Percentiles rank a stretch among this genome's conserved stretches.
phyloP scores from a whole-genome alignment of 73 alveolate genomes.

The Paramecium pentaurelia region DNA sequence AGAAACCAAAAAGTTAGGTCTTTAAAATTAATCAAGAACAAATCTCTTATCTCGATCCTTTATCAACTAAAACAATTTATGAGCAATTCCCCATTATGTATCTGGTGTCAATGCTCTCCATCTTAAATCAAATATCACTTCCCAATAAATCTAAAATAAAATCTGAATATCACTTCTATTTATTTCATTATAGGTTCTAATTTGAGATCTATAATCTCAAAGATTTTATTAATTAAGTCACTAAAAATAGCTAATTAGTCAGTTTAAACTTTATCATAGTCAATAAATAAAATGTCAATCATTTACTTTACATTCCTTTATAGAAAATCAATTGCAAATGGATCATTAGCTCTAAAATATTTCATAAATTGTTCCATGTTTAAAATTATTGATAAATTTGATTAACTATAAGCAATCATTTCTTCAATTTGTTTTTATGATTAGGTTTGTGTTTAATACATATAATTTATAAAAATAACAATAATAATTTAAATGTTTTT shows the following conservation, averaged over 20 bases:
- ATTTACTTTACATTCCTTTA: background rate
- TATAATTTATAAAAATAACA: background rate
- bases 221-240: background rate
- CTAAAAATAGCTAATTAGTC: background rate
- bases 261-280: background rate
- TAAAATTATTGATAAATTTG: background rate
- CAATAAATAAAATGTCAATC: background rate
- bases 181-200: background rate
- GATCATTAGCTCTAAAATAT: background rate
- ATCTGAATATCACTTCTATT: slow-evolving; percentile 4
- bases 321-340: background rate
- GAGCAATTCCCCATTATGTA: background rate
- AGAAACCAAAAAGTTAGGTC: background rate
- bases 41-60: background rate
- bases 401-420: background rate
- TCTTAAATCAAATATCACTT: background rate
- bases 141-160: slow-evolving; percentile 1
- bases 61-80: background rate
- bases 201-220: background rate
- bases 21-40: background rate
- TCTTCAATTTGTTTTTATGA: background rate
- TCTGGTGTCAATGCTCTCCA: slow-evolving; percentile 6
- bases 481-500: background rate
- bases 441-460: background rate
- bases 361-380: background rate